A percentile compares a stretch with the other conserved stretches of the same genome.
Evolutionary conservation across 2,329 filamentous ascomycete genomes (phyloP).

Genomic region (Fusarium lateritium): DNA sequence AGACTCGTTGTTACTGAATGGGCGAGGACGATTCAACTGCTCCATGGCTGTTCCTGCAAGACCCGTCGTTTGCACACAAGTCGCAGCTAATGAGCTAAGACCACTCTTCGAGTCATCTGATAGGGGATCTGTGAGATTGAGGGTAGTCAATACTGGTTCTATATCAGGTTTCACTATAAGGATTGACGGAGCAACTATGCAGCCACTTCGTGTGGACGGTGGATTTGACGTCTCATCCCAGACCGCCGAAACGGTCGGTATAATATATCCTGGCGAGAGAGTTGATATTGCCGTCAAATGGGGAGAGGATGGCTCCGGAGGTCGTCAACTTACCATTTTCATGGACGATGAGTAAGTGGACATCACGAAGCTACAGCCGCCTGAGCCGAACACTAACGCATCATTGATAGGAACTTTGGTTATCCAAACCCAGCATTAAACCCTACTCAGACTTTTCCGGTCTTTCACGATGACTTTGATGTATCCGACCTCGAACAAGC

Average conservation of each 20-base stretch:
- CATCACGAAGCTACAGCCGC: fast-evolving
- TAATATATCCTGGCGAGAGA: slow-evolving; percentile 6
- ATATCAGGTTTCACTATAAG: not conserved
- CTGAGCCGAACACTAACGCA: not conserved
- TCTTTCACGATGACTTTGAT: fast-evolving
- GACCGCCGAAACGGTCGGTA: not conserved
- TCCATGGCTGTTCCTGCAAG: slow-evolving; percentile 15
- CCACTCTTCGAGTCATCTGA: fast-evolving
- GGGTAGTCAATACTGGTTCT: slow-evolving; percentile 11
- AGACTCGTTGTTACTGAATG: slow-evolving; percentile 5
- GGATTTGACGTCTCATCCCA: not conserved
- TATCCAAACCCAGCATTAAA: slow-evolving; percentile 8
- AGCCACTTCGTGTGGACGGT: not conserved
- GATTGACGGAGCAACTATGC: fast-evolving
- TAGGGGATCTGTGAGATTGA: not conserved
- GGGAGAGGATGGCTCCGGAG: fast-evolving
- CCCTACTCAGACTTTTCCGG: not conserved
- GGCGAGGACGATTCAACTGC: not conserved
- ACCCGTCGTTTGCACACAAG: not conserved
- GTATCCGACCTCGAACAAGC: fast-evolving
- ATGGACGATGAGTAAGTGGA: slow-evolving; percentile 12
- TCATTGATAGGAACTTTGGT: not conserved
- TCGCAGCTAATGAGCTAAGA: fast-evolving
- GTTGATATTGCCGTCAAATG: slow-evolving; percentile 1
- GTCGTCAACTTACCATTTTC: not conserved